phyloP scores from a whole-genome alignment of 2,329 filamentous ascomycete genomes.

The Colletotrichum sp. region DNA sequence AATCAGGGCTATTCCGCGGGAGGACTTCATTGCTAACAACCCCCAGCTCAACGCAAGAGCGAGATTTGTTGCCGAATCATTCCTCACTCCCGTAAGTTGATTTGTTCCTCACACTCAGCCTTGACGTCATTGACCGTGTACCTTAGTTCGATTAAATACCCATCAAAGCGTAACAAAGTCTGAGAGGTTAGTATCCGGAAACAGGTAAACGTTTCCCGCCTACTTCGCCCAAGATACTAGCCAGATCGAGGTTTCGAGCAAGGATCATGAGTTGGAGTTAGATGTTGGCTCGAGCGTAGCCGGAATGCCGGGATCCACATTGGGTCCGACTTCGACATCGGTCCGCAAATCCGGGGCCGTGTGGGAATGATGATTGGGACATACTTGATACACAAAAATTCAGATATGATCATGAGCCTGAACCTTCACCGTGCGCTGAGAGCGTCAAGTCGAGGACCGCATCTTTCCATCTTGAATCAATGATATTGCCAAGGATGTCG shows the following conservation, averaged over 20 bases:
- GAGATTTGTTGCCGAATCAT: slow-evolving; percentile 97
- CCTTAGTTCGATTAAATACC: slow-evolving; percentile 22
- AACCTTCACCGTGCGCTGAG: background rate
- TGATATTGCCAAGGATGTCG: background rate
- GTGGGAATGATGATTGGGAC: slow-evolving; percentile 6
- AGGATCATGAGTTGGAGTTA: slow-evolving; percentile 5
- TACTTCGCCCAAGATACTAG: background rate
- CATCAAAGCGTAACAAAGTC: background rate
- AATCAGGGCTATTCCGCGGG: too few relatives aligned
- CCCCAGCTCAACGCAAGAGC: slow-evolving; percentile 89
- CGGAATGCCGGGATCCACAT: slow-evolving; percentile 16
- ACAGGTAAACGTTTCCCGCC: background rate
- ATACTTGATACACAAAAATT: background rate
- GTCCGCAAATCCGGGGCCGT: slow-evolving; percentile 15
- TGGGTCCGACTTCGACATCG: background rate
- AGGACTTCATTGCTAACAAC: slow-evolving; percentile 20
- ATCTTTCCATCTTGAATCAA: background rate
- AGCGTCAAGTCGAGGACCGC: background rate
- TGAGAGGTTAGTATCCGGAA: background rate
- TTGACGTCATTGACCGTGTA: background rate
- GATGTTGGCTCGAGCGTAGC: slow-evolving; percentile 19
- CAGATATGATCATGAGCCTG: background rate
- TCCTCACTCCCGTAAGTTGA: slow-evolving; percentile 82
- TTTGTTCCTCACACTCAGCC: background rate
- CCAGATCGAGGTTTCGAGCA: background rate